Evolutionary conservation across 495 filamentous ascomycete species (phyloP).

Genomic region (Neohortaea acidophila): DNA sequence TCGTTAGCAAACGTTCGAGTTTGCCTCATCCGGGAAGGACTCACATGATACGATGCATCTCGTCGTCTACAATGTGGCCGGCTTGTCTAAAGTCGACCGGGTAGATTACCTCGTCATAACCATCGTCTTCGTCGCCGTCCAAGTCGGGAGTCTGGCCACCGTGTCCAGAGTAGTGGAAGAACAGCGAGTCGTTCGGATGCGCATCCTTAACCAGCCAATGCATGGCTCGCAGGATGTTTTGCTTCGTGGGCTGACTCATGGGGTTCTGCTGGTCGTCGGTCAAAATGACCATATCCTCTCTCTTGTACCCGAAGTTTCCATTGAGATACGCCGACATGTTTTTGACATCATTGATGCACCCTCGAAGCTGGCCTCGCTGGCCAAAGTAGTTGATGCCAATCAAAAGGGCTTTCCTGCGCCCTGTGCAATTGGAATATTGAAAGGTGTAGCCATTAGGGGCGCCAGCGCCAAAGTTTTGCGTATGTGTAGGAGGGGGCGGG

Average conservation of each 20-base stretch:
- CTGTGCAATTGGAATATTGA: slow-evolving; percentile 85
- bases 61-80: slow-evolving; percentile 93
- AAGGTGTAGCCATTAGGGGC: slow-evolving; percentile 68
- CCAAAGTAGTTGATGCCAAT: slow-evolving; percentile 98
- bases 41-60: slow-evolving; percentile 93
- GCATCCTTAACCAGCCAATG: slow-evolving; percentile 97
- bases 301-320: slow-evolving; percentile 78
- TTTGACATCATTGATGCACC: slow-evolving; percentile 96
- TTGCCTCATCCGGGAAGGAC: slow-evolving; percentile 2
- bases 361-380: slow-evolving; percentile 77
- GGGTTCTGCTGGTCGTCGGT: slow-evolving; percentile 96
- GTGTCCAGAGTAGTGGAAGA: slow-evolving; percentile 98
- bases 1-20: not conserved
- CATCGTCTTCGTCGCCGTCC: slow-evolving; percentile 87
- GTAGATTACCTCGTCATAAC: slow-evolving; percentile 96
- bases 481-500: slow-evolving; percentile 36
- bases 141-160: slow-evolving; percentile 93
- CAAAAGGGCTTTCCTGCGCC: slow-evolving; percentile 76
- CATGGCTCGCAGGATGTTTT: slow-evolving; percentile 93
- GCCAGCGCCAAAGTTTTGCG: slow-evolving; percentile 59
- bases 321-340: slow-evolving; percentile 92
- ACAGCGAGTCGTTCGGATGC: slow-evolving; percentile 82
- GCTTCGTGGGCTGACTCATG: slow-evolving; percentile 92
- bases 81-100: slow-evolving; percentile 82
- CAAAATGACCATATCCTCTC: slow-evolving; percentile 95